Evolutionary conservation across 2,329 filamentous ascomycete species (phyloP).

Genomic region (Arthroderma sp.): DNA sequence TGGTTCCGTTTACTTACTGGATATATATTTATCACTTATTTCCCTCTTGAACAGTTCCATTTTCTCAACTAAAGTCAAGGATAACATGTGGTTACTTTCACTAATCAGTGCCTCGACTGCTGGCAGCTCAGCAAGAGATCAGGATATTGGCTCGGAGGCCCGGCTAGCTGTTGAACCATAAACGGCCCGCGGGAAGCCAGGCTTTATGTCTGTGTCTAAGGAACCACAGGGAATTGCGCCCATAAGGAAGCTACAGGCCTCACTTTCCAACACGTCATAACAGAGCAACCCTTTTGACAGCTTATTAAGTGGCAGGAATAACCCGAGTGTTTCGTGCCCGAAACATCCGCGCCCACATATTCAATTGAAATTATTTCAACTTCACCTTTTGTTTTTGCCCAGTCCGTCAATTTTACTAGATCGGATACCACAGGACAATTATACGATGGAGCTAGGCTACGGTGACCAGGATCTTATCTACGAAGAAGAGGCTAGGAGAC

Average conservation of each 20-base stretch:
- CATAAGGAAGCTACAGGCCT: background rate
- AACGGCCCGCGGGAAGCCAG: background rate
- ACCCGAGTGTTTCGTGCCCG: background rate
- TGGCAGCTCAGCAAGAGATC: background rate
- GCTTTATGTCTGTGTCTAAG: background rate
- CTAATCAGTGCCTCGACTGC: background rate
- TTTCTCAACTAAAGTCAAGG: background rate
- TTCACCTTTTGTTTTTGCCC: background rate
- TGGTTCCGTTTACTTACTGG: background rate
- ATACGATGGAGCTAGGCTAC: background rate
- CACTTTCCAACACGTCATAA: background rate
- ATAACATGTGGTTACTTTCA: background rate
- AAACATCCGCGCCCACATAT: background rate
- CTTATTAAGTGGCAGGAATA: background rate
- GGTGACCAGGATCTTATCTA: constrained; percentile 2
- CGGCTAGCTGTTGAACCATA: background rate
- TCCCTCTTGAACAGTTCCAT: background rate
- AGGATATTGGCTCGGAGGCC: background rate
- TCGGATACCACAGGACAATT: no score
- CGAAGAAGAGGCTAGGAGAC: background rate
- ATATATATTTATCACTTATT: background rate
- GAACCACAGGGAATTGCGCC: background rate
- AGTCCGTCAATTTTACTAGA: background rate
- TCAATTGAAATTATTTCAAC: background rate
- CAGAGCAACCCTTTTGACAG: background rate